Base-by-base conservation (phyloP, 2,329 filamentous ascomycete genomes). In the Cladophialophora exuberans region DNA sequence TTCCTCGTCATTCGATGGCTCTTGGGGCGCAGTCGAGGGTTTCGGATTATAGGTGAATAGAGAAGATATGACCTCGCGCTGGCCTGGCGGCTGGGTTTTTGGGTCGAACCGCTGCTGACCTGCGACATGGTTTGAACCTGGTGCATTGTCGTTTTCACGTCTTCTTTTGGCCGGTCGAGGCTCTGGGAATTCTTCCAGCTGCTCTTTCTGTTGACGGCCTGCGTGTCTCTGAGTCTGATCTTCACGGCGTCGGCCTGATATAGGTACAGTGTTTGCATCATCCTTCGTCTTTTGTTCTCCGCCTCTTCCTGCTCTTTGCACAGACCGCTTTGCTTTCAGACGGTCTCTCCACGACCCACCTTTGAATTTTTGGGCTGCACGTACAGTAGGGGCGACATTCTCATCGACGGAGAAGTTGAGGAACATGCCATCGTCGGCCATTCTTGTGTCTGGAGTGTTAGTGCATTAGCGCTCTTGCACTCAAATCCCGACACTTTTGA, bases 291-390 rank as follows among this genome's bases (percentile, higher is more conserved):
- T 30, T 46, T 75, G 79, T 57, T 76, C 72, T 64, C 77, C 78
- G 31, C 35, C 35, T 22, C 22, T 36, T 49, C 36, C 35, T 15
- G 22, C 15, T 66, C 81, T 77, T 64, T 79, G 76, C 15, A 81
- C 79, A 57, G 80, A 79, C 71, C 88, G 88, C 73, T 91, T 88
- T 30, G 91, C 91, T 52, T 85, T 87, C 57, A 93, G 81, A 59
- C 94, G 83, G 69, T 96, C 92, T 68, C 89, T 88, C 94, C 94
- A 99, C 65, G 84, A 83, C n/a, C 94, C 94, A 64, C 94, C 94
- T 70, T 88, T 94, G 72, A 95, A 89, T 51, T 76, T 81, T 63
- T 79, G 79, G 4, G 53, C 30, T 6, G 79, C 84, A 49, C 81
- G 76, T 3, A 81, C 78, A 57, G 51, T 33, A 11, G 80, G 84